Percentiles rank a stretch among this genome's conserved stretches.
These are phyloP conservation scores for Lepidium sativum DNA, from an alignment of 345 rosid genomes.

Conservation along the genomic window DNA sequence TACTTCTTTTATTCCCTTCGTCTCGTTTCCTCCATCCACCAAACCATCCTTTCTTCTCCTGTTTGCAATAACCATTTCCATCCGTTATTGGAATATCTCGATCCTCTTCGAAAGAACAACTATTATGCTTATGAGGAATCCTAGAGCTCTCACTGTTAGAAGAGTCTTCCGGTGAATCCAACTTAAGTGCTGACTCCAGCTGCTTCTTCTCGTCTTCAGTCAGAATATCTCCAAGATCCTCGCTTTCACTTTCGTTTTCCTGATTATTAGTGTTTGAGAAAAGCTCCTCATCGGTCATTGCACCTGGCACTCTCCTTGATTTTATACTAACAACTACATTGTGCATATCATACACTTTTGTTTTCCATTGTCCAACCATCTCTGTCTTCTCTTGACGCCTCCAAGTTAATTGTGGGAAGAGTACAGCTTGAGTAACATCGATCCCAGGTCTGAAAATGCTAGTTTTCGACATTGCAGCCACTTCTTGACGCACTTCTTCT, in stretches of 20 bases:
- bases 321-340: conserved; percentile 95
- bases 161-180: conserved; percentile 47
- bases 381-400: conserved; percentile 91
- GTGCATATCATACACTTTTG: conserved; percentile 97
- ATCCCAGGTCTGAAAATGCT: conserved; percentile 96
- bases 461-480: conserved; percentile 92
- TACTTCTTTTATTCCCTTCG: conserved; percentile 52
- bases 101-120: conserved; percentile 38
- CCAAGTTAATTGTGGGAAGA: conserved; percentile 90
- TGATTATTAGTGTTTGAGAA: conserved; percentile 33
- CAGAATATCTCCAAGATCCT: conserved; percentile 75
- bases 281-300: conserved; percentile 89
- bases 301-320: conserved; percentile 95
- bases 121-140: conserved; percentile 46
- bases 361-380: conserved; percentile 87
- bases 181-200: conserved; percentile 77
- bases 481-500: conserved; percentile 92
- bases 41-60: conserved; percentile 97
- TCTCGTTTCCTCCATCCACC: conserved; percentile 94
- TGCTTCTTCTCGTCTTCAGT: conserved; percentile 91
- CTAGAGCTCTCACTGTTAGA: conserved; percentile 47
- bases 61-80: conserved; percentile 46
- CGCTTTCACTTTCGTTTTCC: conserved; percentile 72
- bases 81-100: conserved; percentile 78
- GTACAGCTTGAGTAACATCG: conserved; percentile 93